Conservation (phyloP, 352 stramenopile genomes). For the Phytophthora citrophthora region DNA sequence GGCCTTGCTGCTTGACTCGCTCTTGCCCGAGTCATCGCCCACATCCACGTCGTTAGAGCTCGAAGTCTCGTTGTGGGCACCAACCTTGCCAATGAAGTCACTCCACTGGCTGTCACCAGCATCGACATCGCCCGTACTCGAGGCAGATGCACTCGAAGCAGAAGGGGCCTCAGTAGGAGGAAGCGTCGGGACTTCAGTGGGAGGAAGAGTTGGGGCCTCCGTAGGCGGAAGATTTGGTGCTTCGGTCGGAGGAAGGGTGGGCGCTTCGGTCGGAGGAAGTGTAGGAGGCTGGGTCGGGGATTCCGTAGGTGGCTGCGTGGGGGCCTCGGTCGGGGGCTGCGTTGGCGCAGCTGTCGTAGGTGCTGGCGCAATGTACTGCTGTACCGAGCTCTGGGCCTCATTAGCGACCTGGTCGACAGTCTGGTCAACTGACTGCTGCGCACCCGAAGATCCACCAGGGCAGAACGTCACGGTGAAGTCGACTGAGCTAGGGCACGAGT, state of each 20-base stretch:
- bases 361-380: conserved; percentile 23
- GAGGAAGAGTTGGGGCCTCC: conserved; percentile 15
- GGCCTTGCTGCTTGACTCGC: conserved; percentile 8
- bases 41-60: conserved; percentile 22
- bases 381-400: conserved; percentile 18
- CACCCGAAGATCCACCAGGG: conserved; percentile 29
- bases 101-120: conserved; percentile 26
- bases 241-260: conserved; percentile 16
- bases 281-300: conserved; percentile 12
- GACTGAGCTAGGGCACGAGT: conserved; percentile 51
- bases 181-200: conserved; percentile 15
- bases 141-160: conserved; percentile 18
- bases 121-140: conserved; percentile 14
- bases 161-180: conserved; percentile 19
- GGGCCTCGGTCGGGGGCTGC: conserved; percentile 14
- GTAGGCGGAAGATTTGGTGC: conserved; percentile 12
- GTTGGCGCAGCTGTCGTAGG: conserved; percentile 26
- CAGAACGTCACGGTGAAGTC: conserved; percentile 75
- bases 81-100: conserved; percentile 29
- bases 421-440: conserved; percentile 25
- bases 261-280: background rate
- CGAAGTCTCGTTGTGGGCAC: conserved; percentile 20
- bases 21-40: conserved; percentile 20
- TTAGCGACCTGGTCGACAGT: conserved; percentile 28
- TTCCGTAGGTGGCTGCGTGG: conserved; percentile 15